These are phyloP conservation scores for Aspergillus ochraceus DNA, from an alignment of 2,329 filamentous ascomycete species.

Conservation along the genomic window DNA sequence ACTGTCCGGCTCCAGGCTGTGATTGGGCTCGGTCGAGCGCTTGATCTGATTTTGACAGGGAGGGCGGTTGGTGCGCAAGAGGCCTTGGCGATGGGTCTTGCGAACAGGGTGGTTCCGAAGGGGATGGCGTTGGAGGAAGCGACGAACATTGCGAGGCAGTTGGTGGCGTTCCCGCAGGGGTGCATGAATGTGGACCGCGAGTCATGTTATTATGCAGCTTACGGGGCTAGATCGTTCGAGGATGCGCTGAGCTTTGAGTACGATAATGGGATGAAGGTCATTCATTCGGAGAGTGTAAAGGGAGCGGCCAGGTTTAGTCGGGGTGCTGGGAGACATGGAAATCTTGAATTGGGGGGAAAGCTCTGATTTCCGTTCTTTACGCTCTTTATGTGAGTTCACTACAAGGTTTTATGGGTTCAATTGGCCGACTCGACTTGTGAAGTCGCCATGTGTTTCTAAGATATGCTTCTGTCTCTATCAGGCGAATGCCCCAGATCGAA, in stretches of 20 bases:
- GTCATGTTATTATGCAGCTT: slow-evolving; percentile 53
- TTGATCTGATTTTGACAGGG: slow-evolving; percentile 61
- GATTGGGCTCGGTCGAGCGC: slow-evolving; percentile 53
- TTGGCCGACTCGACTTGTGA: too few species aligned
- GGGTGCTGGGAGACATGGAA: slow-evolving; percentile 42
- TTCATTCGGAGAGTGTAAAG: slow-evolving; percentile 41
- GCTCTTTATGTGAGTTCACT: too few species aligned
- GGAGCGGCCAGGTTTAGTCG: slow-evolving; percentile 44
- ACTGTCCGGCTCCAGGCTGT: slow-evolving; percentile 55
- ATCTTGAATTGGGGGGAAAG: slow-evolving; percentile 48
- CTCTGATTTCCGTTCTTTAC: slow-evolving; percentile 2
- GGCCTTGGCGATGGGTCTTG: slow-evolving; percentile 54
- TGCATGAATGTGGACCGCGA: slow-evolving; percentile 55
- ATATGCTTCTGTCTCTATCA: too few species aligned
- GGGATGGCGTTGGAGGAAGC: slow-evolving; percentile 54
- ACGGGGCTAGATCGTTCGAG: slow-evolving; percentile 49
- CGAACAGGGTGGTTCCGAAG: slow-evolving; percentile 53
- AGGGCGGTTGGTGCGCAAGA: slow-evolving; percentile 51
- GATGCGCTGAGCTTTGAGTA: slow-evolving; percentile 54
- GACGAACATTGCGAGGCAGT: slow-evolving; percentile 46
- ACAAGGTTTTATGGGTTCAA: too few species aligned
- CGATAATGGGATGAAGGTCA: slow-evolving; percentile 43
- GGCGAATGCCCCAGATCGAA: too few species aligned
- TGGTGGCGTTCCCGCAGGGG: slow-evolving; percentile 52
- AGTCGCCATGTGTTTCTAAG: too few species aligned